Evolutionary conservation across 257 asterid species (phyloP).

Genomic region (Salvia rosmarinus): DNA sequence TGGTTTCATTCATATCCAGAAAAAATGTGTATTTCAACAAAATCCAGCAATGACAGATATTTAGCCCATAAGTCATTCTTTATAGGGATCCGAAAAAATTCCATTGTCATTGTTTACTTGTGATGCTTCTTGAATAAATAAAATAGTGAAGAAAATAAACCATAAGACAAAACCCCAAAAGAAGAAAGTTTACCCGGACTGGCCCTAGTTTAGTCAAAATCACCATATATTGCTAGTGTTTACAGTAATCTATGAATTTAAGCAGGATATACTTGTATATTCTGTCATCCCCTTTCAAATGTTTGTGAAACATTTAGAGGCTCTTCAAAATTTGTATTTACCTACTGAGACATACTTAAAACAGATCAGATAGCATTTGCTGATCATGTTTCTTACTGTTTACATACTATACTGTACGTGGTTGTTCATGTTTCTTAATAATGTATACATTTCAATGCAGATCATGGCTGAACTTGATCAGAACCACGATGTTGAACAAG

Average conservation of each 20-base stretch:
- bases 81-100: background rate
- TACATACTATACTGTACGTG: background rate
- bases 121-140: background rate
- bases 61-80: no score
- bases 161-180: no score
- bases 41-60: background rate
- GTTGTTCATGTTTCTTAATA: constrained; percentile 18
- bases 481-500: constrained; percentile 41
- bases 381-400: background rate
- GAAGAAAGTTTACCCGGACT: background rate
- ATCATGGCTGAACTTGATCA: constrained; percentile 65
- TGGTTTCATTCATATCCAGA: background rate
- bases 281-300: background rate
- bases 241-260: constrained; percentile 3
- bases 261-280: background rate
- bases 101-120: background rate
- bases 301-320: background rate
- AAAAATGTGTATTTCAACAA: background rate
- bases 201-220: background rate
- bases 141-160: constrained; percentile 2
- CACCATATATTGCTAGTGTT: background rate
- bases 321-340: background rate
- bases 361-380: background rate
- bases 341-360: background rate
- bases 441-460: constrained; percentile 29